Evolutionary conservation across 768 basidiomycete genomes (phyloP).

Genomic region (Boletus eberwhitei): DNA sequence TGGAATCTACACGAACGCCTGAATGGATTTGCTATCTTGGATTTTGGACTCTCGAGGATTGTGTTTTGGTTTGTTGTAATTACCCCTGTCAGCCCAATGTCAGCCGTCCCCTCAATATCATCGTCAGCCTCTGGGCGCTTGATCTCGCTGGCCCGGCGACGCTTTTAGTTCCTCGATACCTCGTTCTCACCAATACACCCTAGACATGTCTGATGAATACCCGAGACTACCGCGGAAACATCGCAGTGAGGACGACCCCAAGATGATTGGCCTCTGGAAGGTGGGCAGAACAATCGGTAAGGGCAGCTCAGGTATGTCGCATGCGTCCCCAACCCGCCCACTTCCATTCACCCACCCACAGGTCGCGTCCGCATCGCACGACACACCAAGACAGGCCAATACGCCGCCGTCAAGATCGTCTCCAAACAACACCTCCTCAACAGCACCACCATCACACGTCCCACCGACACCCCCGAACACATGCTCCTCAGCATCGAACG

Average conservation of each 20-base stretch:
- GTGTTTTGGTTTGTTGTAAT: conserved; percentile 8
- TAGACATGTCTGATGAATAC: conserved; percentile 26
- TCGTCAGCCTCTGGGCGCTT: conserved; percentile 20
- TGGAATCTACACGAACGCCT: conserved; percentile 22
- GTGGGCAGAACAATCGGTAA: conserved; percentile 81
- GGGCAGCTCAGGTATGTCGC: conserved; percentile 63
- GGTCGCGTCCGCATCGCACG: conserved; percentile 89
- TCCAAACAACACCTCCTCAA: conserved; percentile 65
- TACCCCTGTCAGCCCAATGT: conserved; percentile 24
- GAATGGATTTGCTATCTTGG: background rate
- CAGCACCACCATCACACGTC: conserved; percentile 52
- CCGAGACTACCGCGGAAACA: conserved; percentile 31
- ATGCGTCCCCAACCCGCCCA: background rate
- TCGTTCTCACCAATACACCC: conserved; percentile 15
- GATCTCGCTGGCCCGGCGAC: background rate
- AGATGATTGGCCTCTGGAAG: conserved; percentile 79
- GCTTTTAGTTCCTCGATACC: background rate
- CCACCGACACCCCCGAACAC: conserved; percentile 73
- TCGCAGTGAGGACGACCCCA: conserved; percentile 44
- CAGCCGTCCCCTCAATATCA: background rate
- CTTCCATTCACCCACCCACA: conserved; percentile 26
- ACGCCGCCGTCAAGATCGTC: conserved; percentile 94
- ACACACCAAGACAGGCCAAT: conserved; percentile 82
- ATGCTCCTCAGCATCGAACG: conserved; percentile 79
- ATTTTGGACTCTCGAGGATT: background rate